phyloP scores from a whole-genome alignment of 805 yeast genomes.

The Candida maltosa region DNA sequence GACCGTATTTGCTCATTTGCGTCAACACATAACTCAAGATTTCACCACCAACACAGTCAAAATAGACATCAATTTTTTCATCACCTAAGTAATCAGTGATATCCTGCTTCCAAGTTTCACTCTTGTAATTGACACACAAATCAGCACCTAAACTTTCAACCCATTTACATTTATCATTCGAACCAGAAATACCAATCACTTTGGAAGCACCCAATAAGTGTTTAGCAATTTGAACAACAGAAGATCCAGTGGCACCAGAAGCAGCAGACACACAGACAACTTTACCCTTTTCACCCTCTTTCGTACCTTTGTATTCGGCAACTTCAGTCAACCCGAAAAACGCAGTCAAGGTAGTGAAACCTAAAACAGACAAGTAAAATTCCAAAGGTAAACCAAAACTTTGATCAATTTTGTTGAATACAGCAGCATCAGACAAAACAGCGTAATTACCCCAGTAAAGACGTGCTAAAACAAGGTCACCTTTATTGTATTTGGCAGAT shows the following conservation, averaged over 20 bases:
- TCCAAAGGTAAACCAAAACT: constrained; percentile 31
- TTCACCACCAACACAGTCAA: constrained; percentile 65
- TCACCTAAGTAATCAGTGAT: constrained; percentile 34
- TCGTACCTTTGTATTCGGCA: constrained; percentile 29
- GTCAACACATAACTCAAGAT: constrained; percentile 45
- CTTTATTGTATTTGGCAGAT: constrained; percentile 26
- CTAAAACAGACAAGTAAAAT: constrained; percentile 47
- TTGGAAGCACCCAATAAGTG: constrained; percentile 48
- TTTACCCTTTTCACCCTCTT: constrained; percentile 30
- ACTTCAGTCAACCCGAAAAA: constrained; percentile 51
- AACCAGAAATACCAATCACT: constrained; percentile 63
- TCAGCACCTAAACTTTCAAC: constrained; percentile 55
- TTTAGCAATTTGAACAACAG: constrained; percentile 55
- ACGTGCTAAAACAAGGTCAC: constrained; percentile 32
- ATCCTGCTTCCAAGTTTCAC: constrained; percentile 22
- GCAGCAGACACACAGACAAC: constrained; percentile 60
- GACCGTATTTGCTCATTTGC: constrained; percentile 37
- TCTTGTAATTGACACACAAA: constrained; percentile 51
- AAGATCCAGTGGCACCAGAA: constrained; percentile 71
- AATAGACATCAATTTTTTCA: constrained; percentile 50
- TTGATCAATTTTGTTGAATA: constrained; percentile 27
- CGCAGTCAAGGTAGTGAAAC: constrained; percentile 61
- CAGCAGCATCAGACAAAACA: constrained; percentile 23
- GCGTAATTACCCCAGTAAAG: constrained; percentile 49
- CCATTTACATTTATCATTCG: constrained; percentile 49